Percentiles rank a stretch among this genome's conserved stretches.
These are phyloP conservation scores for Suhomyces panamericanus DNA, from an alignment of 1,139 yeast species.

Conservation along the genomic window DNA sequence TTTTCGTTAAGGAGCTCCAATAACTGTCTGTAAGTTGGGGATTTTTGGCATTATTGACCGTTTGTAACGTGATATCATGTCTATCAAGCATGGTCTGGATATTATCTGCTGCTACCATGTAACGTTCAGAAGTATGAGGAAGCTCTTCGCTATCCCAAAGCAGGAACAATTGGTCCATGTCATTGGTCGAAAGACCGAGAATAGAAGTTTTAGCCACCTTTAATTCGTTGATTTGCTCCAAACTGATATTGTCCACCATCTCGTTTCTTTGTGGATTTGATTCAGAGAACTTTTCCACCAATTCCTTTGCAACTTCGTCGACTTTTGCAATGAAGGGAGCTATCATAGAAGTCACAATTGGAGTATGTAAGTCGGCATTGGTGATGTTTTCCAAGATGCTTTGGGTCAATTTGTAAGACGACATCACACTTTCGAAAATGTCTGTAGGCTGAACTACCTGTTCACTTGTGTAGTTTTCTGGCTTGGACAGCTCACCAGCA, in stretches of 20 bases:
- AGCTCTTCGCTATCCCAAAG: slow-evolving; percentile 28
- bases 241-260: slow-evolving; percentile 28
- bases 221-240: slow-evolving; percentile 27
- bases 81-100: slow-evolving; percentile 46
- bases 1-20: slow-evolving; percentile 45
- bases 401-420: slow-evolving; percentile 32
- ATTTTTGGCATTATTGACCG: slow-evolving; percentile 14
- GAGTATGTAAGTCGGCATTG: slow-evolving; percentile 1
- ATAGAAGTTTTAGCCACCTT: slow-evolving; percentile 27
- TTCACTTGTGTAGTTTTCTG: slow-evolving; percentile 27
- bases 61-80: slow-evolving; percentile 24
- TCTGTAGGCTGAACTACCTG: slow-evolving; percentile 41
- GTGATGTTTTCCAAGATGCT: slow-evolving; percentile 30
- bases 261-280: slow-evolving; percentile 21
- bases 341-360: slow-evolving; percentile 11
- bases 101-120: slow-evolving; percentile 44
- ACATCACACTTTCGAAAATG: slow-evolving; percentile 36
- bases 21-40: slow-evolving; percentile 14
- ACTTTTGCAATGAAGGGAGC: slow-evolving; percentile 22
- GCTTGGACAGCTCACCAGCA: slow-evolving; percentile 9
- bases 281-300: slow-evolving; percentile 27
- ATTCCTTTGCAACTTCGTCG: slow-evolving; percentile 25
- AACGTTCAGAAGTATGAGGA: slow-evolving; percentile 35
- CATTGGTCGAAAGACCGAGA: slow-evolving; percentile 21
- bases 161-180: slow-evolving; percentile 20